Base-by-base conservation (phyloP, 192 early-diverging fungal genomes). In the Podila epigama region DNA sequence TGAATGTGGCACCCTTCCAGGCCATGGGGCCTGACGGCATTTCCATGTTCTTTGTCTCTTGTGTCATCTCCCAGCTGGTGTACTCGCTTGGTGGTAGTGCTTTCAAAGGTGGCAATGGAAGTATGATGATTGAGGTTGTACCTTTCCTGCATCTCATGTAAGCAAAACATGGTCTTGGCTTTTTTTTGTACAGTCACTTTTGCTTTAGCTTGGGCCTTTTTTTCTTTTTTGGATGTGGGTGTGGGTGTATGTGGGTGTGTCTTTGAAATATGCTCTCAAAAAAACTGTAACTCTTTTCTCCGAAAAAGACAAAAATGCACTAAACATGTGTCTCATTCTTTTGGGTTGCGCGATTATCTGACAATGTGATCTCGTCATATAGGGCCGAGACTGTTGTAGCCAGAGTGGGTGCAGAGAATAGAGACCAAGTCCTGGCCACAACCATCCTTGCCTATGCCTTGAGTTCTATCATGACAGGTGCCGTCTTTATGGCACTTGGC, bases 41-140 rank as follows among this genome's bases (percentile, higher is more conserved):
- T 58, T 94, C 95, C 52, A 98, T 98, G 92, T 98, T 94, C 70
- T 89, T 98, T 81, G 92, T 95, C 60, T 86, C 85, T 32, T 83
- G 80, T 28, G 80, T 92, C n/a, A 70, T 91, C 20, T 83, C 92
- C 4, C 93, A 95, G 68, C 51, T 91, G 31, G 87, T 90, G 20
- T 92, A 86, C 64, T 90, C 92, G 8, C 67, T 78, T n/a, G 95
- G 95, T n/a, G 92, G 91, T 4, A 96, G 95, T 63, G 86, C 84
- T 25, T 98, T 98, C 88, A 88, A 88, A 34, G 96, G 95, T 40
- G 96, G 92, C 7, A 94, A 94, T 75, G 97, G 96, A 61, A 92
- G 91, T 55, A 96, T 96, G 94, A 88, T 95, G 67, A 90, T 85
- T 39, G 86, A 90, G 67, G 92, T 95, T 25, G 95, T 97, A 40